Evolutionary conservation across 257 asterid species (phyloP), one percentile per base, ranked within the genome.

Genomic region (Scutellaria minor): DNA sequence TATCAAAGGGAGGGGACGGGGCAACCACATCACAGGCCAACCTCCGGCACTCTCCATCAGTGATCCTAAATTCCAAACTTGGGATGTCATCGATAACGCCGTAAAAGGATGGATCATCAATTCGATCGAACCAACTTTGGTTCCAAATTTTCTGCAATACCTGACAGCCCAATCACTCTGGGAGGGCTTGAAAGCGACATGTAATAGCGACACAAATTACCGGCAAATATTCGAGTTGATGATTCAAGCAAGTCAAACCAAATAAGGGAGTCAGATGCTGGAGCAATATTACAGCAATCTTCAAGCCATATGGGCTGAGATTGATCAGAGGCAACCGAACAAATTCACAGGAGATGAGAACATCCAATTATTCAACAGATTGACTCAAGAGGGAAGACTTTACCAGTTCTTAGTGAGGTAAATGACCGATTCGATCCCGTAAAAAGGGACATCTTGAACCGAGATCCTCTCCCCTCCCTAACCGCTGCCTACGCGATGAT

Each of bases 221-320:
- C 18, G 31, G 20, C 64, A 58, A 31, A 58, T 58, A 27, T 58
- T 58, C 9, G 64, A 58, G 64, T 58, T 58, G 64, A 58, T 58
- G 37, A 31, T 4, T 31, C 4, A 4, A 31, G 37, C 37, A 31
- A 31, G 37, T 4, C 37, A 31, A 39, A 58, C 64, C 35, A 42
- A 42, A 42, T 45, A n/a, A 31, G 64, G 18, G 20, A 58, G 14
- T 58, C 45, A 58, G 31, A 31, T 42, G 6, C n/a, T 22, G 40
- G 63, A 56, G 7, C 63, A 56, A 24, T 56, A 56, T 6, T 58
- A 58, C 44, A 58, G 0, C 45, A 58, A 58, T 58, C 64, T 58
- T 12, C 45, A 58, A 58, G 18, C 45, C 45, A 27, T 58, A 58
- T 58, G 64, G 64, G 64, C 64, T 58, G 64, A 58, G 64, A 58